These are phyloP conservation scores for Pseudopyrenochaeta lycopersici DNA, from an alignment of 2,329 filamentous ascomycete species.

Conservation along the genomic window DNA sequence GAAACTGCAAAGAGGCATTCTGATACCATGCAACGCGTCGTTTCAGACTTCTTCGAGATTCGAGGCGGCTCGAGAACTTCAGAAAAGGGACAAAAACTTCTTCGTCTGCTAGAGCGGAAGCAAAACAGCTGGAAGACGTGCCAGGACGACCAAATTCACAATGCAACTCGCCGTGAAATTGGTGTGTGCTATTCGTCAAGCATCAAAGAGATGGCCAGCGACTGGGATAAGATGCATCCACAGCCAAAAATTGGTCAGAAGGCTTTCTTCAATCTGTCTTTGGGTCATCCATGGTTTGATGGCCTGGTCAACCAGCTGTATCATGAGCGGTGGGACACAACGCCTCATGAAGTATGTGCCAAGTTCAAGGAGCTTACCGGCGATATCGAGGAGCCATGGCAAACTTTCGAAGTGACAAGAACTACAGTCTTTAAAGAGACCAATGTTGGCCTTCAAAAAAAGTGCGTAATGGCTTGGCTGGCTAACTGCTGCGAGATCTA, in stretches of 20 bases:
- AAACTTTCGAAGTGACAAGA: constrained; percentile 13
- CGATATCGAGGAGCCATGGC: constrained; percentile 21
- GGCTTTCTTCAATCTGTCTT: constrained; percentile 14
- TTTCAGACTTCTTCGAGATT: constrained; percentile 11
- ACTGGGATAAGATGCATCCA: constrained; percentile 7
- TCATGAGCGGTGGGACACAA: constrained; percentile 8
- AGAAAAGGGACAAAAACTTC: constrained; percentile 7
- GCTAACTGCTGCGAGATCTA: constrained; percentile 16
- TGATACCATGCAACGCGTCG: constrained; percentile 13
- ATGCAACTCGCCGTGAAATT: constrained; percentile 5
- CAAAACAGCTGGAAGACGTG: constrained; percentile 8
- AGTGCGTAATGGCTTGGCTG: constrained; percentile 15
- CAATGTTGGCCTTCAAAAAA: not conserved
- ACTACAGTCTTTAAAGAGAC: not conserved
- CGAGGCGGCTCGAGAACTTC: constrained; percentile 6
- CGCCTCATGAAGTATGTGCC: constrained; percentile 17
- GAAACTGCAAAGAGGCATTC: constrained; percentile 11
- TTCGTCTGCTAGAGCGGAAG: constrained; percentile 7
- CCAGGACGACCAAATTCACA: constrained; percentile 8
- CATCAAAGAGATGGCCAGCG: constrained; percentile 5
- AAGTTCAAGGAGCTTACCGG: constrained; percentile 17
- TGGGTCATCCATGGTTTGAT: constrained; percentile 23
- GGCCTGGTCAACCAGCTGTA: constrained; percentile 10
- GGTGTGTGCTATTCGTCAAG: not conserved
- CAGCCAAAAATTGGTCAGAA: not conserved